Conservation (phyloP, 768 basidiomycete species). For the Psilocybe cyanescens region DNA sequence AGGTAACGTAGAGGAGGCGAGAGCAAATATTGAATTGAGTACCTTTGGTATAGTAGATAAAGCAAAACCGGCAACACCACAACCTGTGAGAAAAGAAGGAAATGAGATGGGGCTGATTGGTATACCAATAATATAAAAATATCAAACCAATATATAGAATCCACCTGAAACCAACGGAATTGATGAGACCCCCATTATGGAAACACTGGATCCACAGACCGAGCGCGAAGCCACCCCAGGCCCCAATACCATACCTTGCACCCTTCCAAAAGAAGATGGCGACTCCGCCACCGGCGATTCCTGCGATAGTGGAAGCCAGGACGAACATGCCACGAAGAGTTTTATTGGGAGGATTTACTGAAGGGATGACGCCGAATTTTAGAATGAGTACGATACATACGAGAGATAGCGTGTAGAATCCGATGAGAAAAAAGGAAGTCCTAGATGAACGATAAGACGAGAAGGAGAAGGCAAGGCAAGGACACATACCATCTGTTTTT, state of each 20-base stretch:
- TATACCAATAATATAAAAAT: slow-evolving; percentile 17
- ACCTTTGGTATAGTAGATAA: slow-evolving; percentile 82
- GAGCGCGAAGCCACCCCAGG: slow-evolving; percentile 86
- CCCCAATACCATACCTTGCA: slow-evolving; percentile 81
- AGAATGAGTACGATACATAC: slow-evolving; percentile 87
- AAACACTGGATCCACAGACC: slow-evolving; percentile 90
- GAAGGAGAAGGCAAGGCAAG: slow-evolving; percentile 17
- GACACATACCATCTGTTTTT: slow-evolving; percentile 87
- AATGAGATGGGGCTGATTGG: background rate
- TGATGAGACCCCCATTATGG: slow-evolving; percentile 80
- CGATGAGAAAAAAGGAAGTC: slow-evolving; percentile 93
- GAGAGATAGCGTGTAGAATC: slow-evolving; percentile 87
- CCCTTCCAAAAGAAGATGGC: slow-evolving; percentile 94
- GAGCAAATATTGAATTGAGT: slow-evolving; percentile 21
- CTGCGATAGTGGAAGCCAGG: slow-evolving; percentile 78
- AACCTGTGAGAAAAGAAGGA: slow-evolving; percentile 45
- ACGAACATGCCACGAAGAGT: slow-evolving; percentile 91
- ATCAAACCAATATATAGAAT: slow-evolving; percentile 77
- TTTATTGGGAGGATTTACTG: slow-evolving; percentile 77
- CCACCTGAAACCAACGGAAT: slow-evolving; percentile 81
- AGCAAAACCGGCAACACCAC: slow-evolving; percentile 79
- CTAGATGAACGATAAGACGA: slow-evolving; percentile 39
- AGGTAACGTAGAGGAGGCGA: slow-evolving; percentile 18
- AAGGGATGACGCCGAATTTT: slow-evolving; percentile 85
- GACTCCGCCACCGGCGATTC: slow-evolving; percentile 81